Conservation (phyloP, 2,329 filamentous ascomycete genomes). For the Cadophora malorum region DNA sequence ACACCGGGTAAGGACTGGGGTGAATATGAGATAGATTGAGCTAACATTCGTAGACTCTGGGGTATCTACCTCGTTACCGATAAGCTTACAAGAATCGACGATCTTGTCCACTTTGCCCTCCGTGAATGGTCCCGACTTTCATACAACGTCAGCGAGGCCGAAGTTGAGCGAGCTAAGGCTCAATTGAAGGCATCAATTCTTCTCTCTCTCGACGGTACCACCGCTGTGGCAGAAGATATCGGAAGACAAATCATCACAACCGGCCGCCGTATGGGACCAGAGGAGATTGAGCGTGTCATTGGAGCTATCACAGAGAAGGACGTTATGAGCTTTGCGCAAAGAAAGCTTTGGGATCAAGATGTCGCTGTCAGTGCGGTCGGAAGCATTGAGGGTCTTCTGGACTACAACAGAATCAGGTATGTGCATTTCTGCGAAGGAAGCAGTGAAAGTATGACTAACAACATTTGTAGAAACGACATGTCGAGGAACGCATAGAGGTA, state of each 20-base stretch:
- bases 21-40: constrained; percentile 35
- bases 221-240: constrained; percentile 96
- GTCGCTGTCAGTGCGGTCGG: constrained; percentile 93
- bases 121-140: constrained; percentile 97
- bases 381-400: constrained; percentile 80
- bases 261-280: constrained; percentile 86
- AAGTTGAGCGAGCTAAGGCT: constrained; percentile 98
- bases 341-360: constrained; percentile 97
- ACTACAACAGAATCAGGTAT: constrained; percentile 79
- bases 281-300: constrained; percentile 93
- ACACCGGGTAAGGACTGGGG: constrained; percentile 81
- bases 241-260: constrained; percentile 98
- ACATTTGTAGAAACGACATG: constrained; percentile 71
- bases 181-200: constrained; percentile 99
- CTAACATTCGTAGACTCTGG: constrained; percentile 77
- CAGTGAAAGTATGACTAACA: constrained; percentile 50
- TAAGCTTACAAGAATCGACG: constrained; percentile 85
- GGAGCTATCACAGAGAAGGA: constrained; percentile 92
- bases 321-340: constrained; percentile 94
- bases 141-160: constrained; percentile 83
- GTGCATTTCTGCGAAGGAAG: constrained; percentile 51
- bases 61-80: constrained; percentile 98
- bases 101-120: constrained; percentile 97
- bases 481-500: constrained; percentile 67
- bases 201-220: constrained; percentile 95